Conservation (phyloP, 2,329 filamentous ascomycete genomes). For the Pezizomycotina sp. region DNA sequence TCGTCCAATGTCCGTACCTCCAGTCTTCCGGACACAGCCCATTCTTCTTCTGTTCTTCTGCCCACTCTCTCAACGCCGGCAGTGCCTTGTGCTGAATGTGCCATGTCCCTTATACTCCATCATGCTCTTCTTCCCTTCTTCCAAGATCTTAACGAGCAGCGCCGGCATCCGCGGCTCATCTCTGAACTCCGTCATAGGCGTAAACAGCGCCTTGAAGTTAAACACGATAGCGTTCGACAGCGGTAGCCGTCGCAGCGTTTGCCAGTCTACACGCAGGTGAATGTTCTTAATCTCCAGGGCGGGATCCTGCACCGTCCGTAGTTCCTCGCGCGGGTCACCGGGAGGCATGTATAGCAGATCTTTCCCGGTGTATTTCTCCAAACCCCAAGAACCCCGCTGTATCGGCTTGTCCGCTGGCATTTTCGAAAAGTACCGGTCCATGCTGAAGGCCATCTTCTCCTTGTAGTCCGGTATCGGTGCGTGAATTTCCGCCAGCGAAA, state of each 20-base stretch:
- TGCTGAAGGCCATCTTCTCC: constrained; percentile 72
- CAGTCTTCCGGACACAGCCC: constrained; percentile 45
- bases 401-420: constrained; percentile 59
- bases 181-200: constrained; percentile 50
- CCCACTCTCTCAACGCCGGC: constrained; percentile 48
- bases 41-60: constrained; percentile 46
- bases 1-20: constrained; percentile 53
- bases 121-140: constrained; percentile 50
- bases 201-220: constrained; percentile 80
- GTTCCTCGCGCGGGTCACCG: constrained; percentile 45
- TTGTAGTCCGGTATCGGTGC: constrained; percentile 62
- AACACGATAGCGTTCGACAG: constrained; percentile 62
- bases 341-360: constrained; percentile 63
- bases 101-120: constrained; percentile 72
- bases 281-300: constrained; percentile 42
- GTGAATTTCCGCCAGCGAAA: constrained; percentile 56
- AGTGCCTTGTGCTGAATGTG: constrained; percentile 59
- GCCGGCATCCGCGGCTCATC: constrained; percentile 58
- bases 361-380: constrained; percentile 58
- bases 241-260: constrained; percentile 63
- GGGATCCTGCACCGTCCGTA: constrained; percentile 42
- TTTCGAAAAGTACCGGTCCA: constrained; percentile 75
- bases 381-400: constrained; percentile 68
- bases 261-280: constrained; percentile 69
- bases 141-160: constrained; percentile 50